These are phyloP conservation scores for Sugiyamaella xylanicola DNA, from an alignment of 1,139 yeast genomes.

Conservation along the genomic window DNA sequence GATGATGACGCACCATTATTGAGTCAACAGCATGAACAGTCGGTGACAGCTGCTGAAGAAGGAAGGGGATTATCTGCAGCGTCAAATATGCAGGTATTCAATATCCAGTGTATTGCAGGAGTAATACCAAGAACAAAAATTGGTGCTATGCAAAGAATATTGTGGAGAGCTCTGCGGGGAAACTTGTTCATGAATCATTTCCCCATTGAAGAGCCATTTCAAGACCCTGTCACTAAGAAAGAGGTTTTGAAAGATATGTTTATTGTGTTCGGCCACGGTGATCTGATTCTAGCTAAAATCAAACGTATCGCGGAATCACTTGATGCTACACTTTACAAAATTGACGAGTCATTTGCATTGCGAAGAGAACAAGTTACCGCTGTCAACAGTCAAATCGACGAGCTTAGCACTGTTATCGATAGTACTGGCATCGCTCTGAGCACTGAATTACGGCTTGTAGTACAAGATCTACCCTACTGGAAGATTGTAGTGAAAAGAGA, in stretches of 20 bases:
- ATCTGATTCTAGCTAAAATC: constrained; percentile 66
- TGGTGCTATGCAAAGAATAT: constrained; percentile 73
- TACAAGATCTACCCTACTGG: constrained; percentile 77
- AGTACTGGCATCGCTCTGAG: constrained; percentile 72
- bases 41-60: constrained; percentile 20
- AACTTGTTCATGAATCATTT: constrained; percentile 74
- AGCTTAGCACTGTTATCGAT: constrained; percentile 66
- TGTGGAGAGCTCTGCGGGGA: constrained; percentile 93
- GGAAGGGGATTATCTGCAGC: constrained; percentile 8
- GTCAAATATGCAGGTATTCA: constrained; percentile 28
- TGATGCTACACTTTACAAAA: constrained; percentile 74
- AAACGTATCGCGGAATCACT: constrained; percentile 77
- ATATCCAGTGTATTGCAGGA: constrained; percentile 74
- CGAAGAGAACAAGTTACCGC: constrained; percentile 62
- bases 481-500: constrained; percentile 68
- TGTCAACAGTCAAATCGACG: constrained; percentile 60
- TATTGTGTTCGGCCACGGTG: constrained; percentile 88
- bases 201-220: constrained; percentile 63
- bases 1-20: constrained; percentile 35
- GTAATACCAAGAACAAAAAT: constrained; percentile 75
- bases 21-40: constrained; percentile 2
- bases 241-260: constrained; percentile 68
- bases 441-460: constrained; percentile 75
- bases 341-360: constrained; percentile 58
- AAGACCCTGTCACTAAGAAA: constrained; percentile 53